phyloP scores from a whole-genome alignment of 495 filamentous ascomycete species.

The Astrocystis sublimbata region DNA sequence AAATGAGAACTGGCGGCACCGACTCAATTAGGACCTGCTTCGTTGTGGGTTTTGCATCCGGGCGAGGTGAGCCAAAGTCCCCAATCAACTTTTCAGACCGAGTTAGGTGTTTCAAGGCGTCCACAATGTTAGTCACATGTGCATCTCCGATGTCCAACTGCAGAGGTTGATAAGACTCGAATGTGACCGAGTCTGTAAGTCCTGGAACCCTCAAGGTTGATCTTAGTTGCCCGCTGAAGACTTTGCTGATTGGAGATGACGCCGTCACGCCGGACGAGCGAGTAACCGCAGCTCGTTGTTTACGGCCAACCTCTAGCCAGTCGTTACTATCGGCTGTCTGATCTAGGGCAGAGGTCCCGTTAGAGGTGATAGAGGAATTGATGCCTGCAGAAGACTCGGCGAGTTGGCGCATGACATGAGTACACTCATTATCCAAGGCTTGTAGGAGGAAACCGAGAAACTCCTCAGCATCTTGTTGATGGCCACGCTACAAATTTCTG shows the following conservation, averaged over 20 bases:
- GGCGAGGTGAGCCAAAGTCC: conserved; percentile 81
- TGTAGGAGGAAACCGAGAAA: conserved; percentile 94
- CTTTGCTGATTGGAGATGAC: conserved; percentile 85
- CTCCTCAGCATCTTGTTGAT: conserved; percentile 97
- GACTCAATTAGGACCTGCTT: conserved; percentile 97
- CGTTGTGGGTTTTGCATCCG: conserved; percentile 72
- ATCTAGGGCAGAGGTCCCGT: conserved; percentile 39
- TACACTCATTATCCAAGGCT: conserved; percentile 90
- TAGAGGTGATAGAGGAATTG: conserved; percentile 40
- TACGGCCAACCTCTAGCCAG: conserved; percentile 93
- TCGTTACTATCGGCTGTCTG: conserved; percentile 54
- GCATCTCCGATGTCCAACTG: conserved; percentile 90
- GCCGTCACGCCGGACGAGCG: conserved; percentile 76
- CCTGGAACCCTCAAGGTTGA: conserved; percentile 88
- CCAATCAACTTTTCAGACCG: conserved; percentile 81
- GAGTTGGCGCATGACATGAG: conserved; percentile 65
- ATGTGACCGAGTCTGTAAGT: conserved; percentile 83
- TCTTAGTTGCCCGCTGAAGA: conserved; percentile 89
- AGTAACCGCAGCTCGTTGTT: conserved; percentile 84
- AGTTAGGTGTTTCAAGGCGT: conserved; percentile 84
- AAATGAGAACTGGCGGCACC: conserved; percentile 85
- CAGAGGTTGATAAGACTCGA: conserved; percentile 90
- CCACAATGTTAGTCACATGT: conserved; percentile 83
- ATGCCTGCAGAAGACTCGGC: conserved; percentile 42
- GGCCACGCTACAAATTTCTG: conserved; percentile 67